Evolutionary conservation across 768 basidiomycete species (phyloP).

Genomic region (Xanthoconium purpureum): DNA sequence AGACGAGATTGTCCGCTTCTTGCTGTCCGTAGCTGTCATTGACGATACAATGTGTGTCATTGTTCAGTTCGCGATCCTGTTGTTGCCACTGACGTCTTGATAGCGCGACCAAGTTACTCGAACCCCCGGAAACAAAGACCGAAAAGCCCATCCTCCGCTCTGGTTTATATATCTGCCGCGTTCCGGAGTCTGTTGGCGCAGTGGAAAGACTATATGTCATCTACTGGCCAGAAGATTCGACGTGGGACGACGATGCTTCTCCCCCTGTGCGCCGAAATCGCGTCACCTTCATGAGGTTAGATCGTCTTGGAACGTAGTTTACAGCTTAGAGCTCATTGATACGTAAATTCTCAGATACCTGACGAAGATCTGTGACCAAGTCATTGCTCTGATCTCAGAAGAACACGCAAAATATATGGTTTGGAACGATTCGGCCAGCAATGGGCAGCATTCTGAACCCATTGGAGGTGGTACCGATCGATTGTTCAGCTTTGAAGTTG

Average conservation of each 20-base stretch:
- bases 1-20: conserved; percentile 45
- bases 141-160: conserved; percentile 38
- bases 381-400: conserved; percentile 46
- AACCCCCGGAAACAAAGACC: neutral
- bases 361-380: conserved; percentile 56
- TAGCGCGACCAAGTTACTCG: conserved; percentile 13
- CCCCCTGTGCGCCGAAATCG: conserved; percentile 51
- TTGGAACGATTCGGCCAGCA: conserved; percentile 37
- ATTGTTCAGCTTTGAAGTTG: conserved; percentile 54
- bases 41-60: conserved; percentile 39
- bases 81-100: neutral
- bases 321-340: neutral
- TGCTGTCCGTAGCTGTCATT: conserved; percentile 39
- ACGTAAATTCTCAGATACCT: conserved; percentile 43
- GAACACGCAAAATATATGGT: conserved; percentile 44
- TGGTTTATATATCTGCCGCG: conserved; percentile 47
- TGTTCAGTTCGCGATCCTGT: neutral
- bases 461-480: conserved; percentile 45
- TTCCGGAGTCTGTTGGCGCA: neutral
- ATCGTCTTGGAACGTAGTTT: neutral
- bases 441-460: conserved; percentile 23
- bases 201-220: conserved; percentile 40
- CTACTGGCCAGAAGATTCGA: conserved; percentile 62
- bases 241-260: conserved; percentile 52
- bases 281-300: conserved; percentile 58